Conservation (phyloP, 2,329 filamentous ascomycete genomes). For the Fusarium sp. region DNA sequence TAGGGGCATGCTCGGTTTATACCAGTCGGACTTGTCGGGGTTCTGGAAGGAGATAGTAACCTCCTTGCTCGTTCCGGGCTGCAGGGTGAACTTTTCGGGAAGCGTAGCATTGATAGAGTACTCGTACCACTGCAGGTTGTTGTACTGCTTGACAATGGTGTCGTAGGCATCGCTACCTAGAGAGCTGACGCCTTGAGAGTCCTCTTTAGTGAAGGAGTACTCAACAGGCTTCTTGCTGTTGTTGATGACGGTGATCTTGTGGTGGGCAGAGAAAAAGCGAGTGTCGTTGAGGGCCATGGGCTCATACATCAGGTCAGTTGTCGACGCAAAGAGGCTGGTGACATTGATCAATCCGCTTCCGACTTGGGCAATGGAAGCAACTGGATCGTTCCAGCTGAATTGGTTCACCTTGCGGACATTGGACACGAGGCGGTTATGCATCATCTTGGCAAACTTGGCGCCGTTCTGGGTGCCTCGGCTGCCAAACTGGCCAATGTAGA, state of each 20-base stretch:
- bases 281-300: slow-evolving; percentile 60
- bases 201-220: slow-evolving; percentile 11
- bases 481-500: neutral
- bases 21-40: neutral
- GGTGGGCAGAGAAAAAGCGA: slow-evolving; percentile 47
- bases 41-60: slow-evolving; percentile 9
- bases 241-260: slow-evolving; percentile 16
- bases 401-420: neutral
- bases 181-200: neutral
- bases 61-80: neutral
- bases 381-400: neutral
- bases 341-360: slow-evolving; percentile 3
- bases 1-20: slow-evolving; percentile 2
- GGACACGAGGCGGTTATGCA: neutral
- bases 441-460: neutral
- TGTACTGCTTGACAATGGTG: neutral
- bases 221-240: slow-evolving; percentile 6
- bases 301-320: slow-evolving; percentile 51
- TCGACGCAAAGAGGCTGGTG: slow-evolving; percentile 54
- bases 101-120: slow-evolving; percentile 14
- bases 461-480: neutral
- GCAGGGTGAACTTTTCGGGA: slow-evolving; percentile 5
- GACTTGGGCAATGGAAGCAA: neutral
- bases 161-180: neutral
- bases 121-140: neutral